Evolutionary conservation across 306 rosid species (phyloP).

Genomic region (Quercus mongolica): DNA sequence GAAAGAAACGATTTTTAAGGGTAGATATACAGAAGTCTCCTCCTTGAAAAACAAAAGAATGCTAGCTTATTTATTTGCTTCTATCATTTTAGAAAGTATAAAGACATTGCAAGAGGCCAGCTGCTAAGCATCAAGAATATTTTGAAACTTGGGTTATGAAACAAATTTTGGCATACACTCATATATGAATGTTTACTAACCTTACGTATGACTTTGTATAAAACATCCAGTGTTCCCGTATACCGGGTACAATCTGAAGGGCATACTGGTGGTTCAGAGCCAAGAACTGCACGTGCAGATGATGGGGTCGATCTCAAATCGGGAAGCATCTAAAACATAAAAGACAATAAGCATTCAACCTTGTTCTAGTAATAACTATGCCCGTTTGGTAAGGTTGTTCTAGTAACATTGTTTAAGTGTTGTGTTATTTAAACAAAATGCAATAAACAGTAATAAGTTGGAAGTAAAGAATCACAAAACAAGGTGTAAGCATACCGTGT

Average conservation of each 20-base stretch:
- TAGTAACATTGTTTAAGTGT: no score
- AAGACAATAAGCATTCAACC: background rate
- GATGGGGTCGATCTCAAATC: slow-evolving; percentile 35
- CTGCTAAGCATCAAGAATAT: background rate
- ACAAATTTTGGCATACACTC: background rate
- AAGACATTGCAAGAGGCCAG: background rate
- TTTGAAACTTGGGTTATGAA: background rate
- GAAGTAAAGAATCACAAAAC: background rate
- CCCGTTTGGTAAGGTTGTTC: no score
- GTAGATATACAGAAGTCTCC: background rate
- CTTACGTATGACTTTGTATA: slow-evolving; percentile 74
- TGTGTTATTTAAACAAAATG: no score
- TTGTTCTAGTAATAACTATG: no score
- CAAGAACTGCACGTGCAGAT: slow-evolving; percentile 26
- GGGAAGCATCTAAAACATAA: slow-evolving; percentile 37
- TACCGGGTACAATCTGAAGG: slow-evolving; percentile 47
- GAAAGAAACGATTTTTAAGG: background rate
- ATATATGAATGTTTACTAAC: slow-evolving; percentile 37
- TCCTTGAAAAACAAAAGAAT: background rate
- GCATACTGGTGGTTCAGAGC: slow-evolving; percentile 36
- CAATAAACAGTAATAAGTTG: no score
- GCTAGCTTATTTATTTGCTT: background rate
- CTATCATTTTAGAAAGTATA: background rate
- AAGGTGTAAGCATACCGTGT: slow-evolving; percentile 29
- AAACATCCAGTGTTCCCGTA: slow-evolving; percentile 77